A percentile compares a stretch with the other conserved stretches of the same genome.
Conservation (phyloP, 129 eudicot genomes). For the Silybum marianum region DNA sequence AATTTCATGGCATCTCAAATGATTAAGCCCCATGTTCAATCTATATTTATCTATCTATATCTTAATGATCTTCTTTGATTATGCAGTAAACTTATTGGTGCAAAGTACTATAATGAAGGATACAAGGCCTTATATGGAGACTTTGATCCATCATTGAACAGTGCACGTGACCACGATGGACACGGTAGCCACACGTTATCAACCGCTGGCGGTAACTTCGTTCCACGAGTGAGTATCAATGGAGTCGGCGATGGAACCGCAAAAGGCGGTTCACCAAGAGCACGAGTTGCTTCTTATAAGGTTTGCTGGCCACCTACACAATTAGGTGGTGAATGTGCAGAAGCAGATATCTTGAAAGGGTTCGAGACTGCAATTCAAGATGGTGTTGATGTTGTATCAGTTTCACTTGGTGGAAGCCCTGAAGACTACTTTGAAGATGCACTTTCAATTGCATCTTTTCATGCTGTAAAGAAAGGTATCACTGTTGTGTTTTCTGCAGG, state of each 20-base stretch:
- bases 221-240: slow-evolving; percentile 45
- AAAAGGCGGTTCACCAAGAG: slow-evolving; percentile 86
- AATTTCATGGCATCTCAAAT: too few relatives aligned
- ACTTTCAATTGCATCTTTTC: slow-evolving; percentile 65
- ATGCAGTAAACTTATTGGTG: slow-evolving; percentile 85
- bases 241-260: slow-evolving; percentile 59
- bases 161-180: slow-evolving; percentile 64
- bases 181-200: slow-evolving; percentile 92
- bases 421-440: slow-evolving; percentile 37
- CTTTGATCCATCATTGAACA: neutral
- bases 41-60: neutral
- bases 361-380: slow-evolving; percentile 77
- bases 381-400: slow-evolving; percentile 83
- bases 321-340: slow-evolving; percentile 39
- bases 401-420: slow-evolving; percentile 53
- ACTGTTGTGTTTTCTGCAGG: slow-evolving; percentile 74
- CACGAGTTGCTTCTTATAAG: slow-evolving; percentile 85
- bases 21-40: neutral
- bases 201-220: slow-evolving; percentile 86
- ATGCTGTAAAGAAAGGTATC: slow-evolving; percentile 58
- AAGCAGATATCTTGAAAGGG: slow-evolving; percentile 65
- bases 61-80: slow-evolving; percentile 2
- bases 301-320: slow-evolving; percentile 60
- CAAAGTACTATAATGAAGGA: slow-evolving; percentile 75
- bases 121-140: slow-evolving; percentile 25